Evolutionary conservation across 2,329 filamentous ascomycete species (phyloP), one percentile per base, ranked within the genome.

Genomic region (Dactylellina haptotyla): DNA sequence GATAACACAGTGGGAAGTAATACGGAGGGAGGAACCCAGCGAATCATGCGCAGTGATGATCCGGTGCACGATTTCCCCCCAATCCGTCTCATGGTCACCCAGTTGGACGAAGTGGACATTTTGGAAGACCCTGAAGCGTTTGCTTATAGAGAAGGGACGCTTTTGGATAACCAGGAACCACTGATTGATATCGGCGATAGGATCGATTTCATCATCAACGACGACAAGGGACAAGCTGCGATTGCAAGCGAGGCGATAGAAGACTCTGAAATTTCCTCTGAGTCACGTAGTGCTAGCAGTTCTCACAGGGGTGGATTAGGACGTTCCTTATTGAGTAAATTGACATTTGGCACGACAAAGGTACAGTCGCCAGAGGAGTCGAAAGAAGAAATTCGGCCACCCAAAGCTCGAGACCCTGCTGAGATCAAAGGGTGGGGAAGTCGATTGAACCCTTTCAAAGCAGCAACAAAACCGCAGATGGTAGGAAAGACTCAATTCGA

Each of bases 41-140:
- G 69, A 8, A 61, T 73, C n/a, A 62, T 59, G 46, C 59, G 69
- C 30, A 56, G 53, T 25, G 61, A 73, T 26, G 25, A 28, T 2
- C 69, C 61, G 10, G 12, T 50, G 20, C 23, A 59, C 8, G 39
- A 56, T 10, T 73, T 46, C 45, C 32, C 43, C 4, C 69, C 69
- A 4, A 57, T 73, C 16, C 69, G 61, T 14, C 69, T 73, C 12
- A 46, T 61, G 3, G 69, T 73, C 8, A n/a, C 41, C 0, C 10
- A 66, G 14, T 37, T 64, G 12, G 51, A 59, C 32, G 53, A 58
- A 28, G 23, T 30, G 14, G 67, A 72, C 28, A 41, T 72, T 6
- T 8, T 61, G 2, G 39, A 59, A 30, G 58, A 61, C 23, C 34
- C 18, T 16, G 14, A 46, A 25, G 30, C n/a, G 2, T n/a, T 63